These are phyloP conservation scores for Mycena leptocephala DNA, from an alignment of 768 basidiomycete genomes.

Conservation along the genomic window DNA sequence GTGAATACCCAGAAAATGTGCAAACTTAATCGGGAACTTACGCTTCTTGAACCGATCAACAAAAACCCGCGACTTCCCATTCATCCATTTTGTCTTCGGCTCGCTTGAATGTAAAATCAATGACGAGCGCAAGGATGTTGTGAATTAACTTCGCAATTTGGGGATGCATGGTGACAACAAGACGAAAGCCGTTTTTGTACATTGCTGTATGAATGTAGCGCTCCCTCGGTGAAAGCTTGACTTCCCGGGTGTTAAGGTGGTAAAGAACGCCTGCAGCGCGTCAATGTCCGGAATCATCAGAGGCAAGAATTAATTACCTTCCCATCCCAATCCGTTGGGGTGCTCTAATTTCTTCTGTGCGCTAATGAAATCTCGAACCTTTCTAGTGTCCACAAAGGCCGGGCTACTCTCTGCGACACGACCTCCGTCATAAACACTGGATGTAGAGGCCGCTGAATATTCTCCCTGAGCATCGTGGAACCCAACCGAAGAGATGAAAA, in stretches of 20 bases:
- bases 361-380: background rate
- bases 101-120: constrained; percentile 42
- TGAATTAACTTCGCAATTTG: too few relatives aligned
- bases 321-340: too few relatives aligned
- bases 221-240: background rate
- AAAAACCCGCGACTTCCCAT: constrained; percentile 36
- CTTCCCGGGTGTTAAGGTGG: background rate
- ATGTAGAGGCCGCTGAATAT: background rate
- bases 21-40: constrained; percentile 15
- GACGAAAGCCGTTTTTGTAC: background rate
- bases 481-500: background rate
- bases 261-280: background rate
- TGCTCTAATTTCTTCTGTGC: background rate
- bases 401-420: background rate
- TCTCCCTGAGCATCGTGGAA: background rate
- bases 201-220: constrained; percentile 2
- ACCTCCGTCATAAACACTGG: too few relatives aligned
- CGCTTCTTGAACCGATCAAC: constrained; percentile 17
- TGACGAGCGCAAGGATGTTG: too few relatives aligned
- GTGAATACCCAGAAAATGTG: background rate
- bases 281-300: background rate
- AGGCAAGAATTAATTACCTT: background rate
- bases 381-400: background rate
- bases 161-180: constrained; percentile 13
- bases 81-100: constrained; percentile 36